Conservation (phyloP, 2,329 filamentous ascomycete genomes). For the Leptodontidium sp. region DNA sequence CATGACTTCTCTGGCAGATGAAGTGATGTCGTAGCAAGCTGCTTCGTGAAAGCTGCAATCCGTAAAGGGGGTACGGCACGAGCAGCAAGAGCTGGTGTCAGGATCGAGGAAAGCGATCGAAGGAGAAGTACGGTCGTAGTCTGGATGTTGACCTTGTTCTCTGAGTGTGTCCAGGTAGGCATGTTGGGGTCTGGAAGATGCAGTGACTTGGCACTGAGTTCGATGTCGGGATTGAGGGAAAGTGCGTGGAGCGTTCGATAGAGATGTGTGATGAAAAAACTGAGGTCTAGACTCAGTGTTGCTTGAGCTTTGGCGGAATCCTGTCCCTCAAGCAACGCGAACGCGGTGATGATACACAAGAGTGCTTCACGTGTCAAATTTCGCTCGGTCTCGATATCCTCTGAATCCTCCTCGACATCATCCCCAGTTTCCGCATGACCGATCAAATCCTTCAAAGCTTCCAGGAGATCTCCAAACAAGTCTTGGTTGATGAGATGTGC, state of each 20-base stretch:
- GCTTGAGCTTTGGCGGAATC: constrained; percentile 86
- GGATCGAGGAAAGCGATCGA: constrained; percentile 81
- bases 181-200: constrained; percentile 72
- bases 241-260: constrained; percentile 85
- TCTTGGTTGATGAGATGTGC: constrained; percentile 98
- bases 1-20: constrained; percentile 92
- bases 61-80: constrained; percentile 81
- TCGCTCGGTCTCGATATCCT: constrained; percentile 64
- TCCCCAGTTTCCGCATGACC: constrained; percentile 71
- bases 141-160: constrained; percentile 87
- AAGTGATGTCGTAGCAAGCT: constrained; percentile 81
- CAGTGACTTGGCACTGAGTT: constrained; percentile 77
- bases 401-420: constrained; percentile 52
- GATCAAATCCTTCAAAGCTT: constrained; percentile 93
- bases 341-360: constrained; percentile 94
- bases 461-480: constrained; percentile 95
- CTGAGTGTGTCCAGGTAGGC: constrained; percentile 53
- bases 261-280: constrained; percentile 93
- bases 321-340: constrained; percentile 94
- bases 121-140: constrained; percentile 94
- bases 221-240: constrained; percentile 84
- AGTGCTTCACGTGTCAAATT: constrained; percentile 87
- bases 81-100: constrained; percentile 78
- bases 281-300: constrained; percentile 86
- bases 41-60: constrained; percentile 92